Conservation (phyloP, 1,284 basidiomycete genomes). For the Sporisorium graminicola region DNA sequence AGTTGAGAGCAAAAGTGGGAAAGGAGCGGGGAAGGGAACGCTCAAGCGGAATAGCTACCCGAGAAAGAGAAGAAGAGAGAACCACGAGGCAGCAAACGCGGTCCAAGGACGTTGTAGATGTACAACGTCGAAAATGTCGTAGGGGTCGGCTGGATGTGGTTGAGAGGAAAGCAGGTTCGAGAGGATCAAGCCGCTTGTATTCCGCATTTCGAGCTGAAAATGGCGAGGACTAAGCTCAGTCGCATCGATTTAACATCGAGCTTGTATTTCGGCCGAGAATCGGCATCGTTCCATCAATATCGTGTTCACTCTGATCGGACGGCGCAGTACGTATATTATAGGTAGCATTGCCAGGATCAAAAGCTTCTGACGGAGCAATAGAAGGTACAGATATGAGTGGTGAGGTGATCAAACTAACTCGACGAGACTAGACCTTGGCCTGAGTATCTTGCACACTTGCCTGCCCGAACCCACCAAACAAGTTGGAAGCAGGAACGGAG, state of each 20-base stretch:
- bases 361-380: no score
- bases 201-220: not conserved
- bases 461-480: slow-evolving; percentile 20
- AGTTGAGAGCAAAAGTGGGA: not conserved
- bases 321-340: no score
- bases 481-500: slow-evolving; percentile 7
- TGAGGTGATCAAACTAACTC: not conserved
- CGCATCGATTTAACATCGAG: not conserved
- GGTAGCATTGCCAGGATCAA: no score
- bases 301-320: no score
- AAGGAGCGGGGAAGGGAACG: not conserved
- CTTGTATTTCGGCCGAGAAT: not conserved
- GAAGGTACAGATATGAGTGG: not conserved
- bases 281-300: no score
- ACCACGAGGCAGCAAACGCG: slow-evolving; percentile 25
- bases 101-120: slow-evolving; percentile 20
- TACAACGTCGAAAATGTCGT: slow-evolving; percentile 17
- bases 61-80: not conserved
- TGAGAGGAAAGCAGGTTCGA: slow-evolving; percentile 5
- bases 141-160: slow-evolving; percentile 36
- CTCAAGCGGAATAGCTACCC: slow-evolving; percentile 11
- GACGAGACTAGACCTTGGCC: slow-evolving; percentile 2
- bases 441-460: slow-evolving; percentile 17
- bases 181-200: not conserved
- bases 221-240: no score